Base-by-base conservation (phyloP, 805 yeast genomes). In the Candida cerambycidarum region DNA sequence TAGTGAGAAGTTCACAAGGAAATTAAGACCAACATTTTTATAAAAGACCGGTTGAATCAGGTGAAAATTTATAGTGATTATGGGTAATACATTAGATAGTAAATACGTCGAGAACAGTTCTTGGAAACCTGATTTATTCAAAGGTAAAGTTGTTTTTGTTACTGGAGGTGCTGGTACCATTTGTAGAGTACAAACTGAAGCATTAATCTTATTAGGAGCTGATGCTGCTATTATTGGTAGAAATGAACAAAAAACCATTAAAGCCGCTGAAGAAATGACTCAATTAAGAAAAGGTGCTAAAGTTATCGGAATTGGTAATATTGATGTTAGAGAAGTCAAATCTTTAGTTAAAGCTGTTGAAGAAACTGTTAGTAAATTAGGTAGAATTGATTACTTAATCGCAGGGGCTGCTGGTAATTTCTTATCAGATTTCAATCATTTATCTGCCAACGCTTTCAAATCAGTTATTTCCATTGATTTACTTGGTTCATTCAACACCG, bases 141-240 rank as follows among this genome's bases (percentile, higher is more conserved):
- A 80, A 44, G 95, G 85, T 11, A 89, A 89, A 61, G 96, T 88
- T 2, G 93, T 81, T 4, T 85, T 90, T 52, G 87, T 89, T 40
- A 92, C 98, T 1, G 98, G 98, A 5, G 97, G 97, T 11, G 93
- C 97, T 2, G 97, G 97, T 10, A 81, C 96, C n/a, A 90, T 92
- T 42, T 90, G 97, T 62, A 71, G 93, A 37, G 92, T 85, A 5
- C 97, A 90, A 62, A 79, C 85, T 0, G 95, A 87, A 59, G 96
- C 96, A 0, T 50, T 92, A 65, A 84, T 89, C 2, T 65, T 79
- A 13, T 67, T 92, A 9, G 98, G 98, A 4, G 93, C 96, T 41
- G 73, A 87, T 56, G 96, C 95, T 12, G 86, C 86, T 4, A 84
- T 92, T 33, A 62, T 92, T 21, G 97, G 98, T 2, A 77, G 97